phyloP scores from a whole-genome alignment of 139 green algal species.

The Chlamydomonas schloesseri region DNA sequence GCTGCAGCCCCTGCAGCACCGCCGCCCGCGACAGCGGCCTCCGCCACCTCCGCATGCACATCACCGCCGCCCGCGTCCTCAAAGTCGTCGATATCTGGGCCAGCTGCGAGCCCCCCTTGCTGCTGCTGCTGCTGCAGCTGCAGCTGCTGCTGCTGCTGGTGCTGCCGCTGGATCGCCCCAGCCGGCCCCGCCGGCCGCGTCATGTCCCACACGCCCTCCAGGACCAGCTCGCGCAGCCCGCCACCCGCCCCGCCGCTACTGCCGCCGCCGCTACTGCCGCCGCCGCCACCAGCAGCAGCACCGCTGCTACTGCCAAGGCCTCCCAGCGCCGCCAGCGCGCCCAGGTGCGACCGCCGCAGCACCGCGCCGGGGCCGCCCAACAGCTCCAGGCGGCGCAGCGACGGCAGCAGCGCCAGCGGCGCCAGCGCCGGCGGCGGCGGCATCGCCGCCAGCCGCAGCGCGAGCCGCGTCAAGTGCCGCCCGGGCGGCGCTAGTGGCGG shows the following conservation, averaged over 20 bases:
- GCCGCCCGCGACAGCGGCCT: neutral
- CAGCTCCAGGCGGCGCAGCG: neutral
- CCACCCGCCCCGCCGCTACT: too few species aligned
- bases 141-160: too few species aligned
- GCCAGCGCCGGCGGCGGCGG: neutral
- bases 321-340: neutral
- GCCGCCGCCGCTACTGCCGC: too few species aligned
- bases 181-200: neutral
- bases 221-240: neutral
- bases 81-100: too few species aligned
- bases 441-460: neutral
- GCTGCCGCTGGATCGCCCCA: too few species aligned
- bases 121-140: too few species aligned
- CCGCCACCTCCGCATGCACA: neutral
- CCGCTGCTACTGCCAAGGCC: too few species aligned
- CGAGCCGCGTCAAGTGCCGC: neutral
- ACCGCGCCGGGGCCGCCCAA: neutral
- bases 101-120: neutral
- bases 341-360: neutral
- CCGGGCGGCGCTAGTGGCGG: neutral
- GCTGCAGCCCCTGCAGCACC: neutral
- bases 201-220: neutral
- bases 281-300: too few species aligned
- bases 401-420: conserved; percentile 5
- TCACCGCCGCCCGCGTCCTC: too few species aligned